These are phyloP conservation scores for Phytopythium montanum DNA, from an alignment of 352 stramenopile species.

Conservation along the genomic window DNA sequence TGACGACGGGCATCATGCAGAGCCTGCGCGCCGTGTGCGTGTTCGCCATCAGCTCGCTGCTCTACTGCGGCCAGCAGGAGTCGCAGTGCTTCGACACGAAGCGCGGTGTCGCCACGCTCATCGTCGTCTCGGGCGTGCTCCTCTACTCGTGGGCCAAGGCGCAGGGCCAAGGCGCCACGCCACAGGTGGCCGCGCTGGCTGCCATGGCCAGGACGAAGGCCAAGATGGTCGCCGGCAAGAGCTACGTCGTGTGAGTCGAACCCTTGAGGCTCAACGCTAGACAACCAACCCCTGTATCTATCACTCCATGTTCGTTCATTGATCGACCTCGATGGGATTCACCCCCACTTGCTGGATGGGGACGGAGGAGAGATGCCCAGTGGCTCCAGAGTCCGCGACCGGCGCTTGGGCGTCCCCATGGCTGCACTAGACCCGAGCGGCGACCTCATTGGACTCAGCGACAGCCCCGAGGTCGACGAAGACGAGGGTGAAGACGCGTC, in stretches of 20 bases:
- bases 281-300: background rate
- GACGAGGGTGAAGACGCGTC: constrained; percentile 6
- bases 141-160: constrained; percentile 87
- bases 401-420: constrained; percentile 34
- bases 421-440: constrained; percentile 9
- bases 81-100: constrained; percentile 86
- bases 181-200: constrained; percentile 13
- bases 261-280: background rate
- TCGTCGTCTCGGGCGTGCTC: constrained; percentile 79
- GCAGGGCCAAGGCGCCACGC: constrained; percentile 38
- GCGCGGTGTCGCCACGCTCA: constrained; percentile 72
- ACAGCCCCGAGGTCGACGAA: too few relatives aligned
- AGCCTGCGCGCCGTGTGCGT: constrained; percentile 84
- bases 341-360: background rate
- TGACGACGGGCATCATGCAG: constrained; percentile 88
- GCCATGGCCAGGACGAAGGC: constrained; percentile 18
- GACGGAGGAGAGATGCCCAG: background rate
- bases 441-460: constrained; percentile 33
- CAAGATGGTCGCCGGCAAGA: constrained; percentile 64
- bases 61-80: constrained; percentile 84
- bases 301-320: background rate
- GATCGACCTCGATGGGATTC: background rate
- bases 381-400: constrained; percentile 52
- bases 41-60: constrained; percentile 75
- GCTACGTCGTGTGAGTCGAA: constrained; percentile 58